Base-by-base conservation (phyloP, 208 protist species). In the Naegleria gruberi region DNA sequence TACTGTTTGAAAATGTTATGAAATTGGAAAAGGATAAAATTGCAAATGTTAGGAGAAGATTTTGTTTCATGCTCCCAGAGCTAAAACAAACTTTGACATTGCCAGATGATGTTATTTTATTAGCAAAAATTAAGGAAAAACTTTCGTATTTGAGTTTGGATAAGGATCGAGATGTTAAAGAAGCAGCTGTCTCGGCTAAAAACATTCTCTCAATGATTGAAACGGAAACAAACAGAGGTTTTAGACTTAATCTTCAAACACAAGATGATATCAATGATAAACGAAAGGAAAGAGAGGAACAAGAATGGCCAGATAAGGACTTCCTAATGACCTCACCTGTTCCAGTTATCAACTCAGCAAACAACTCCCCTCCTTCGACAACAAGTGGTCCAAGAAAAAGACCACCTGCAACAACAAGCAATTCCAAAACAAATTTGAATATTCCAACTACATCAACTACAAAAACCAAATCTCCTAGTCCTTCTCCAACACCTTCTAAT, bases 101-200 rank as follows among this genome's bases (percentile, higher is more conserved):
- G 0, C 83, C 83, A 12, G 44, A 46, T 55, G 83, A 87, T 87
- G 83, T 87, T 6, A 0, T 42, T 15, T 8, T 87, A 40, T 26
- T 87, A 23, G 83, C 83, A 1, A 41, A 45, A 37, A 55, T 87
- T 34, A 87, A 55, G 42, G 83, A 87, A 55, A 87, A 10, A 45
- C 8, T 87, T 10, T 87, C 83, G 0, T 87, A 41, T 87, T 55
- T 87, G n/a, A 87, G n/a, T 5, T 41, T 87, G n/a, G 83, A 87
- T 40, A 87, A 87, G n/a, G 83, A 87, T 23, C 51, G 30, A 55
- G 83, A 87, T 55, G 83, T 87, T 55, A 34, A 46, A n/a, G 83
- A 87, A 19, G 83, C 83, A 44, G 83, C 83, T 6, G 55, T 15
- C 3, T 19, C 34, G 26, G 83, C 83, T 40, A 1, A 51, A 10